These are phyloP conservation scores for Linum lewisii DNA, from an alignment of 345 rosid genomes.

Conservation along the genomic window DNA sequence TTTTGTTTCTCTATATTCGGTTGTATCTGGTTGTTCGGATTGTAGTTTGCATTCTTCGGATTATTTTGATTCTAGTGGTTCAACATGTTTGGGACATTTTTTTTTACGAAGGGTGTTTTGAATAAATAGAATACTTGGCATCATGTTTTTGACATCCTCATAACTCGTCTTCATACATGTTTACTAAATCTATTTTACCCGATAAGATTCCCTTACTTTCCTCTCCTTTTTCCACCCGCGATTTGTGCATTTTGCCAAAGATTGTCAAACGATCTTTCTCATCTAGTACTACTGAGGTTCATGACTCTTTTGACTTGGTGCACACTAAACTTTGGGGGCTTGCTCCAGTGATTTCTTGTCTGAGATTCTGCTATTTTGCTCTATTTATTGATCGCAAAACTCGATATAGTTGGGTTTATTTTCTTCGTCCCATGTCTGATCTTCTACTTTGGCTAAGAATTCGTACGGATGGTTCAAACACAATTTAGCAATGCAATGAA, in stretches of 20 bases:
- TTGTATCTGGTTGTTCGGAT: too few relatives aligned
- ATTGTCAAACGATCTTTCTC: background rate
- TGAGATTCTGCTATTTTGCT: background rate
- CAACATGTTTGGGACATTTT: too few relatives aligned
- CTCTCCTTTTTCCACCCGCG: background rate
- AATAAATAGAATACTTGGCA: too few relatives aligned
- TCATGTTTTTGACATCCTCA: too few relatives aligned
- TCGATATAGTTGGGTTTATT: background rate
- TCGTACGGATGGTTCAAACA: background rate
- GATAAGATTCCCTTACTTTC: too few relatives aligned
- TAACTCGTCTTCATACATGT: too few relatives aligned
- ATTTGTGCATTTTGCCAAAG: background rate
- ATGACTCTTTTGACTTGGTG: background rate
- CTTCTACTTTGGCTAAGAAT: background rate
- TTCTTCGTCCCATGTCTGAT: background rate
- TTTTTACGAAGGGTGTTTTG: too few relatives aligned
- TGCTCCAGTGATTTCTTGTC: background rate
- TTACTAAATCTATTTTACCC: too few relatives aligned
- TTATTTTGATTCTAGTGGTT: too few relatives aligned
- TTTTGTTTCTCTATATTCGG: too few relatives aligned
- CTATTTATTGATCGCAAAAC: background rate
- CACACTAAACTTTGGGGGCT: background rate
- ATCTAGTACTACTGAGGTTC: background rate
- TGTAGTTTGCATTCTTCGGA: too few relatives aligned
- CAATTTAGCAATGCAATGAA: background rate